Evolutionary conservation across 2,329 filamentous ascomycete species (phyloP).

Genomic region (Epichloe coenophiala): DNA sequence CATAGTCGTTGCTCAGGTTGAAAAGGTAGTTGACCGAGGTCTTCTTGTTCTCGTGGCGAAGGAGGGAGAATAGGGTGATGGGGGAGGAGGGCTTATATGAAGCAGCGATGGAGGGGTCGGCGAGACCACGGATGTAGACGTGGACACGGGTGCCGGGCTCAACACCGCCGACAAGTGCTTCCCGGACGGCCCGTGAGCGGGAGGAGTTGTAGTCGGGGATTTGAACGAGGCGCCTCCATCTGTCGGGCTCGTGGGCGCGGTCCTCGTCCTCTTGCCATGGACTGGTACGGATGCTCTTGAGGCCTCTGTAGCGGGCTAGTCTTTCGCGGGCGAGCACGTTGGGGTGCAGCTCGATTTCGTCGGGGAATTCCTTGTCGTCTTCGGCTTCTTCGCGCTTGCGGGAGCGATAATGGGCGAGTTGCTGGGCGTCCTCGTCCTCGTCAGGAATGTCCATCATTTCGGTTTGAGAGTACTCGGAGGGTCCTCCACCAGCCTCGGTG

Average conservation of each 20-base stretch:
- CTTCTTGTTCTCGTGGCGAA: conserved; percentile 91
- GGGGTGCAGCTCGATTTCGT: conserved; percentile 90
- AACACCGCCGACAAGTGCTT: conserved; percentile 81
- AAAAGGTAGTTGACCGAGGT: conserved; percentile 83
- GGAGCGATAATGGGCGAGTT: conserved; percentile 69
- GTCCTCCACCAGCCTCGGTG: conserved; percentile 61
- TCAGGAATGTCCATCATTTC: conserved; percentile 82
- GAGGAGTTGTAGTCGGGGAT: conserved; percentile 83
- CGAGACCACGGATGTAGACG: conserved; percentile 52
- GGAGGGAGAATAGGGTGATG: conserved; percentile 67
- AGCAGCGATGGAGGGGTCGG: conserved; percentile 28
- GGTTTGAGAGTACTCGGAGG: conserved; percentile 84
- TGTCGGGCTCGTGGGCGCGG: conserved; percentile 70
- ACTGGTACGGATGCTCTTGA: conserved; percentile 83
- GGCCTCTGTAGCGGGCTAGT: conserved; percentile 70
- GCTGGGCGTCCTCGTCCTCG: conserved; percentile 63
- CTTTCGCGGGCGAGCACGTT: conserved; percentile 76
- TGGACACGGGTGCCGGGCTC: conserved; percentile 71
- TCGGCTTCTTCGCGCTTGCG: conserved; percentile 68
- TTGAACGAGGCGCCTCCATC: conserved; percentile 76
- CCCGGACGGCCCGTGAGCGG: conserved; percentile 60
- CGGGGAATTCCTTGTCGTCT: conserved; percentile 90
- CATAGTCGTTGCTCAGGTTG: conserved; percentile 65
- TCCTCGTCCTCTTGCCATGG: conserved; percentile 86
- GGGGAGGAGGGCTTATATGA: conserved; percentile 41